Base-by-base conservation (phyloP, 164 flowering plant species). In the Vitis riparia region DNA sequence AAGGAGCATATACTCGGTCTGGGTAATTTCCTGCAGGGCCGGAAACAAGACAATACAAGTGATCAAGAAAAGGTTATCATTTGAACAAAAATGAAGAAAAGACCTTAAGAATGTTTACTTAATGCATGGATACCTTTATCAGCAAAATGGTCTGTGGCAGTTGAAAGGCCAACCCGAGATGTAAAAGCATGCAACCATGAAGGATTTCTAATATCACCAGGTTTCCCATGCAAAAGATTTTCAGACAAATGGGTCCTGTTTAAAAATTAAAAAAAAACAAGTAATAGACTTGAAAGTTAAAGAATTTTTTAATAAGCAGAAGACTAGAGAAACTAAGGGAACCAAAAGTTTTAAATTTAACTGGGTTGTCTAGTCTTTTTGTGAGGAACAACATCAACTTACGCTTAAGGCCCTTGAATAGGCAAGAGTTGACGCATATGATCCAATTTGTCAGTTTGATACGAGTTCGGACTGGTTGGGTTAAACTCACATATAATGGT, bases 1-100 rank as follows among this genome's bases (percentile, higher is more conserved):
- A 92, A 19, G 82, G 75, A 11, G 88, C 93, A 79, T 62, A 85
- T 27, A 82, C 29, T 48, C 71, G 70, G 59, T 70, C 76, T 13
- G 79, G 51, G 49, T 7, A 23, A 23, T 47, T 65, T 62, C 79
- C 85, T 79, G 76, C 73, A 59, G 30, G 37, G 11, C 9, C 65
- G 69, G 4, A 60, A 63, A 37, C 14, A 70, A 66, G 13, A 55
- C 6, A 68, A 67, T 27, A 56, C 9, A 58, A 50, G 48, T 11
- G 13, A 50, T 12, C 57, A 37, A 37, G 15, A 49, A 51, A 49
- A 16, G 2, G 9, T 23, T 30, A n/a, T 13, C n/a, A 48, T 0
- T 17, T 37, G 1, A 0, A 56, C n/a, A n/a, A 27, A 52, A 37
- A 16, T 2, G 3, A 17, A 55, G 9, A 55, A 52, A 32, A 61